Conservation (phyloP, 2,329 filamentous ascomycete genomes). For the Ophiostoma australiae region DNA sequence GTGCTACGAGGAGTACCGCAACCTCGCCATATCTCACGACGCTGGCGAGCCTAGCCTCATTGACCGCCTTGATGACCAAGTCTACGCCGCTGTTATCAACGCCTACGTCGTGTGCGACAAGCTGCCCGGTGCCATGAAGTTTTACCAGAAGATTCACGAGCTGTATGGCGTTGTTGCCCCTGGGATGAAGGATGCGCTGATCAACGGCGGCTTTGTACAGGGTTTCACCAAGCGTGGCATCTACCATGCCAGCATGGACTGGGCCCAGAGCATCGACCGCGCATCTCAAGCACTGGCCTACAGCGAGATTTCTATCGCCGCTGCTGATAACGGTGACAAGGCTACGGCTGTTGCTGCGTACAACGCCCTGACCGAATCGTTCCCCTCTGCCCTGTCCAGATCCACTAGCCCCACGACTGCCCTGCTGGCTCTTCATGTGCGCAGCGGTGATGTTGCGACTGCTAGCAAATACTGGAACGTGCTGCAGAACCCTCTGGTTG, state of each 20-base stretch:
- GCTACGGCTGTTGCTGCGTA: constrained; percentile 65
- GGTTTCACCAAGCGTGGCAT: constrained; percentile 67
- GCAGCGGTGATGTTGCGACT: constrained; percentile 69
- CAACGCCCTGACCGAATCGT: constrained; percentile 49
- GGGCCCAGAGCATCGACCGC: constrained; percentile 61
- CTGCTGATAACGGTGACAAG: constrained; percentile 73
- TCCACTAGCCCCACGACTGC: constrained; percentile 40
- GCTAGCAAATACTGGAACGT: constrained; percentile 78
- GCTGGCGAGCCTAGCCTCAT: constrained; percentile 63
- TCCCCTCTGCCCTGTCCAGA: constrained; percentile 55
- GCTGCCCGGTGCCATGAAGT: constrained; percentile 74
- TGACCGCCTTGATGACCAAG: constrained; percentile 70
- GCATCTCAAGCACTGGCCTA: constrained; percentile 59
- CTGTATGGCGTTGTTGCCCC: constrained; percentile 54
- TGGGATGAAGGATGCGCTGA: constrained; percentile 65
- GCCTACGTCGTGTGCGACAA: constrained; percentile 81
- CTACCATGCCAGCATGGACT: constrained; percentile 66
- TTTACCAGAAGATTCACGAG: constrained; percentile 72
- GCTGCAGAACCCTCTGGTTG: constrained; percentile 58
- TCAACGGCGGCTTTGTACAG: constrained; percentile 71
- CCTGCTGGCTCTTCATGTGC: constrained; percentile 80
- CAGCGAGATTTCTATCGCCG: constrained; percentile 66
- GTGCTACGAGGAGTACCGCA: constrained; percentile 92
- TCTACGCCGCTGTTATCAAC: constrained; percentile 88
- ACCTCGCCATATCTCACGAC: constrained; percentile 79